Base-by-base conservation (phyloP, 2,329 filamentous ascomycete genomes). In the Lizonia empirigonia region DNA sequence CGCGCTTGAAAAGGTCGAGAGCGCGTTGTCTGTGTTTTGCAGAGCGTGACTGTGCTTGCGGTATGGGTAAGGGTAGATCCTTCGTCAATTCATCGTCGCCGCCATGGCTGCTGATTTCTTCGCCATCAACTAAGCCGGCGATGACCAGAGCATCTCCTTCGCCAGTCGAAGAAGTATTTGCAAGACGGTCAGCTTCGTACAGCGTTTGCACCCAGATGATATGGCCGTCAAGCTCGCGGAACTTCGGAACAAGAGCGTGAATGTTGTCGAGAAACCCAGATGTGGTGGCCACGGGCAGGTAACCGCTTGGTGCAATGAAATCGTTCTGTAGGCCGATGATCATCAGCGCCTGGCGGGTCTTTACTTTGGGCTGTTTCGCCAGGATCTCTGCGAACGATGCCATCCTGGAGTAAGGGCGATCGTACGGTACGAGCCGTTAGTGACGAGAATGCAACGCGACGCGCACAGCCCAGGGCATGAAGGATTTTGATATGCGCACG, bases 321-420 rank as follows among this genome's bases (percentile, higher is more conserved):
- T 97, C 93, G 64, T 95, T 91, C 68, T 97, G 94, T 27, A 96
- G 83, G 65, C 96, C 93, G 58, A 97, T 81, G 15, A 95, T 77
- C 16, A 97, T 78, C 34, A 99, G 80, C 1, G 90, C 93, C 74
- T 85, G 83, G 49, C 81, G 76, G 19, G 83, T 85, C 55, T 82
- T 75, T 53, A 86, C 78, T 45, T 76, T 75, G 13, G 82, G 81
- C 44, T 77, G 75, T 54, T 78, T 74, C 27, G 74, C 70, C 18
- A 79, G 71, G 36, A 78, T 67, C 35, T 77, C 75, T 50, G 75
- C 65, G 32, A 78, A 69, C 16, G 75, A 76, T 9, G 60, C 53
- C 75, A 77, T 76, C 49, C 60, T 62, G 53, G 12, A 20, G 15
- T 15, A 33, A 15, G 39, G 16, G 26, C 16, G 27, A 18, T 26